A percentile compares a stretch with the other conserved stretches of the same genome.
phyloP scores from a whole-genome alignment of 2,329 filamentous ascomycete genomes.

The Pseudocercospora vitis region DNA sequence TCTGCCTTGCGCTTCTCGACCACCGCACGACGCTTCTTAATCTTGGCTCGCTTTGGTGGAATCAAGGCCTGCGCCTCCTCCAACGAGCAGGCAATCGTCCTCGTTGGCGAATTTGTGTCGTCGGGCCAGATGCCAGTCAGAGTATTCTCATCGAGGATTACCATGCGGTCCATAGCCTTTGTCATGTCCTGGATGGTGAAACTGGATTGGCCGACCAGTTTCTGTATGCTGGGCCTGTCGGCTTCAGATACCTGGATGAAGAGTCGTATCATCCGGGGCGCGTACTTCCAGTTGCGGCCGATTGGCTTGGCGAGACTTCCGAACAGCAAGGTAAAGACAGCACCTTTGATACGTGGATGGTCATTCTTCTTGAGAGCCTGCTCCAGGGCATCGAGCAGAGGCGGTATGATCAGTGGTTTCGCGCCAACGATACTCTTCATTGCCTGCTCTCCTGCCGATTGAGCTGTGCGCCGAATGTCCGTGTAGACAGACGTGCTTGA shows the following conservation, averaged over 20 bases:
- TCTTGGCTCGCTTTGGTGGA: constrained; percentile 67
- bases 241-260: constrained; percentile 89
- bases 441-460: constrained; percentile 88
- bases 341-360: constrained; percentile 90
- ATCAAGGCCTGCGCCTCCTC: constrained; percentile 64
- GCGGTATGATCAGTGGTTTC: constrained; percentile 82
- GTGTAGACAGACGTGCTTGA: constrained; percentile 91
- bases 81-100: constrained; percentile 36
- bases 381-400: constrained; percentile 76
- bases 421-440: constrained; percentile 88
- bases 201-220: constrained; percentile 74
- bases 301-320: constrained; percentile 86
- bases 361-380: constrained; percentile 77
- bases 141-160: constrained; percentile 71
- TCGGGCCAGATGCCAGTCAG: constrained; percentile 70
- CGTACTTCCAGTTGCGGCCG: constrained; percentile 90
- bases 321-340: constrained; percentile 85
- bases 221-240: constrained; percentile 93
- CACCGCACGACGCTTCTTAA: constrained; percentile 69
- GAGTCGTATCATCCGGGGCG: constrained; percentile 81
- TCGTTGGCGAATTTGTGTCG: constrained; percentile 32
- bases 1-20: constrained; percentile 83
- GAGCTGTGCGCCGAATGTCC: constrained; percentile 90
- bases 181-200: constrained; percentile 92
- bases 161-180: constrained; percentile 80